Evolutionary conservation across 2,329 filamentous ascomycete genomes (phyloP).

Genomic region (Neocucurbitaria cava): DNA sequence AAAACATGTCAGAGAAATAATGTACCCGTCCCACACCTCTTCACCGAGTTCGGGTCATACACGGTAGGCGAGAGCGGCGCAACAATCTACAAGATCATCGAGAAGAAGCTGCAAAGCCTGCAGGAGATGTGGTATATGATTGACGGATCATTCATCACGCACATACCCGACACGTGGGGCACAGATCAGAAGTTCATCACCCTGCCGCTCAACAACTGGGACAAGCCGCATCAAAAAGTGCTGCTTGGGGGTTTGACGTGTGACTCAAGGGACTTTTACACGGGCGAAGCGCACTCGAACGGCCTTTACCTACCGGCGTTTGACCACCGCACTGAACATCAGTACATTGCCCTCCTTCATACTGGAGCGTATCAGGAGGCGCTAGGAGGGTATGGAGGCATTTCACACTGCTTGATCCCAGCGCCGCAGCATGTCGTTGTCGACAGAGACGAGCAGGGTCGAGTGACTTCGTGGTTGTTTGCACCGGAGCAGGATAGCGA

Average conservation of each 20-base stretch:
- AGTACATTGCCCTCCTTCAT: not conserved
- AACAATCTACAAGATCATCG: not conserved
- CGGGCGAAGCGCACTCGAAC: not conserved
- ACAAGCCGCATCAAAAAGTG: not conserved
- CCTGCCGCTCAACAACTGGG: conserved; percentile 1
- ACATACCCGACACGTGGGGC: not conserved
- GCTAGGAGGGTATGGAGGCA: not conserved
- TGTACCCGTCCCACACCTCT: not conserved
- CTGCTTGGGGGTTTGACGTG: conserved; percentile 1
- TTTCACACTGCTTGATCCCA: conserved; percentile 1
- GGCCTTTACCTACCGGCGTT: not conserved
- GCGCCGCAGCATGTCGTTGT: not conserved
- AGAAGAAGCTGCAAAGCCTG: not conserved
- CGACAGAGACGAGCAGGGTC: not conserved
- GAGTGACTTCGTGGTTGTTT: not conserved
- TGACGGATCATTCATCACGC: not conserved
- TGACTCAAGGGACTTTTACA: not conserved
- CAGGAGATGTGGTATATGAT: not conserved
- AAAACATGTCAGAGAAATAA: not conserved
- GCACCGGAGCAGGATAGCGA: not conserved
- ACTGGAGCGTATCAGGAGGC: not conserved
- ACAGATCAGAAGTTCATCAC: not conserved
- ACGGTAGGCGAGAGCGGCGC: not conserved
- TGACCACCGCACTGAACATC: not conserved
- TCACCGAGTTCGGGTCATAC: not conserved